These are phyloP conservation scores for Ampelomyces quisqualis DNA, from an alignment of 2,329 filamentous ascomycete genomes.

Conservation along the genomic window DNA sequence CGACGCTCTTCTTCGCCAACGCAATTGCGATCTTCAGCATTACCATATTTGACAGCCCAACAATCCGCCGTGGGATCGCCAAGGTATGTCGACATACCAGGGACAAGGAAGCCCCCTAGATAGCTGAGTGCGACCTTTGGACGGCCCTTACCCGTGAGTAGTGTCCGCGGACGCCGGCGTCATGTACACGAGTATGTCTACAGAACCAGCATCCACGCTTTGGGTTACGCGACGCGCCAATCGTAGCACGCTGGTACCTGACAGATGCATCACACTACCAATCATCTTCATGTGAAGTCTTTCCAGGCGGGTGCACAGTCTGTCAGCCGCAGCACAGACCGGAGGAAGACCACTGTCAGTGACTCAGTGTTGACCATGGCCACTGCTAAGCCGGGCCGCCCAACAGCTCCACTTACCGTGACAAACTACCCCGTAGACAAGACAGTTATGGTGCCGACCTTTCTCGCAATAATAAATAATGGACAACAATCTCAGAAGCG, in stretches of 20 bases:
- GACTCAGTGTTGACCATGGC: constrained; percentile 20
- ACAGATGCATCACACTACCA: constrained; percentile 4
- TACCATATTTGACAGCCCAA: constrained; percentile 19
- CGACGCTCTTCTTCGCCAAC: constrained; percentile 1
- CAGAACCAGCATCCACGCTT: too few species aligned
- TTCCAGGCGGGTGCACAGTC: constrained; percentile 25
- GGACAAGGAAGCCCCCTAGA: background rate
- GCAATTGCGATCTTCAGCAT: constrained; percentile 31
- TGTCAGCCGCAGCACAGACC: constrained; percentile 18
- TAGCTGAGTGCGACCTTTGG: constrained; percentile 14
- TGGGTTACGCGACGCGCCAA: too few species aligned
- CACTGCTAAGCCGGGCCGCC: constrained; percentile 37
- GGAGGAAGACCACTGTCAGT: constrained; percentile 12
- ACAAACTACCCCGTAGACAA: constrained; percentile 32
- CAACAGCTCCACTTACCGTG: constrained; percentile 36
- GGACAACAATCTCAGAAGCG: constrained; percentile 13
- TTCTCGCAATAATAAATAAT: constrained; percentile 6
- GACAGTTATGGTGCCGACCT: constrained; percentile 22
- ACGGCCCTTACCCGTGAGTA: constrained; percentile 23
- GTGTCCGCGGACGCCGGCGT: constrained; percentile 15
- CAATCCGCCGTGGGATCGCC: constrained; percentile 28
- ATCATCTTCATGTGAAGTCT: background rate
- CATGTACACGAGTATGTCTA: too few species aligned
- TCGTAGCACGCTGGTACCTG: constrained; percentile 10
- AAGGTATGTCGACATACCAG: constrained; percentile 19